Conservation (phyloP, 352 stramenopile genomes). For the Phytopythium mirpurense region DNA sequence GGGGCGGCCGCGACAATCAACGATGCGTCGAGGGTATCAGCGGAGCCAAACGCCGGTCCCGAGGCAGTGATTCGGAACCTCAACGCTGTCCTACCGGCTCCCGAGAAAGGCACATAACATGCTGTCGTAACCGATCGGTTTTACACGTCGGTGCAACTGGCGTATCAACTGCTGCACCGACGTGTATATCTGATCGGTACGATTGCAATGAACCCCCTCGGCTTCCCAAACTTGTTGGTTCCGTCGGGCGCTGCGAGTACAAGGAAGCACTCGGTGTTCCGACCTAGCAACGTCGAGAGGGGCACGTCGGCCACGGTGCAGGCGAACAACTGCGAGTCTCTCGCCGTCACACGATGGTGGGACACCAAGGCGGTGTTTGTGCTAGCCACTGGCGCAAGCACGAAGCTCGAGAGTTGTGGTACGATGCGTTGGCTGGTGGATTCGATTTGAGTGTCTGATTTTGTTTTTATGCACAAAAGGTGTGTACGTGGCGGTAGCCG, state of each 20-base stretch:
- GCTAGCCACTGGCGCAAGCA: constrained; percentile 7
- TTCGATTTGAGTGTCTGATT: background rate
- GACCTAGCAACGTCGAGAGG: background rate
- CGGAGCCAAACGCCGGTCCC: constrained; percentile 1
- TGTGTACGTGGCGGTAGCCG: background rate
- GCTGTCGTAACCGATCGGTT: constrained; percentile 9
- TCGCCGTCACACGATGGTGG: constrained; percentile 9
- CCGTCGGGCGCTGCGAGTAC: background rate
- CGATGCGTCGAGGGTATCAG: constrained; percentile 1
- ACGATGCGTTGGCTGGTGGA: background rate
- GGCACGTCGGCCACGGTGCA: background rate
- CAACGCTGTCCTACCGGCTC: background rate
- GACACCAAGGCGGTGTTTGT: constrained; percentile 8
- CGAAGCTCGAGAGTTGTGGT: constrained; percentile 2
- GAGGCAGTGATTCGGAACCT: constrained; percentile 7
- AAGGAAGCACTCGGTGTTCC: constrained; percentile 7
- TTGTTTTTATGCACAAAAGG: too few relatives aligned
- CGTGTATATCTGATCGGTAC: constrained; percentile 12
- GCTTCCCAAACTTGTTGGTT: background rate
- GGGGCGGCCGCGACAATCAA: background rate
- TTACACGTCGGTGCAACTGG: constrained; percentile 12
- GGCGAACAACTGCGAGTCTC: constrained; percentile 3
- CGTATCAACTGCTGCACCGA: constrained; percentile 8
- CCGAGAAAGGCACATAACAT: constrained; percentile 1
- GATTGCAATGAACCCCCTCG: constrained; percentile 13